Conservation (phyloP, 23 red algal genomes). For the Porphyridium purpureum region DNA sequence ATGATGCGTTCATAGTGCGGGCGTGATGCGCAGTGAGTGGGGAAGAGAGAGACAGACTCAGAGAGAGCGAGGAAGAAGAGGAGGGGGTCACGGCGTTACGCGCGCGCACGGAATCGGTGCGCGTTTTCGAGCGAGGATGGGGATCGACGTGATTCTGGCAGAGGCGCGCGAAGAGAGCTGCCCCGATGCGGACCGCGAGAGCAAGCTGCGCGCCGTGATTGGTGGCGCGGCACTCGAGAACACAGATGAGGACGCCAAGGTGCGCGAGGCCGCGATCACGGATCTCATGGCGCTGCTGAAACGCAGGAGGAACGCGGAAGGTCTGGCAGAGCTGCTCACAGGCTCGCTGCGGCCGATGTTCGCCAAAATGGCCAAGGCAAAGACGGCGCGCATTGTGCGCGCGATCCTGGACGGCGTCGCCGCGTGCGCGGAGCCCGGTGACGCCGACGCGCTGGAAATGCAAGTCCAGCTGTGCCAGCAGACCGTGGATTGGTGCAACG, state of each 20-base stretch:
- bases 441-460: conserved; percentile 12
- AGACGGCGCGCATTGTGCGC: conserved; percentile 91
- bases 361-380: conserved; percentile 67
- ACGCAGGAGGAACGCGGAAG: background rate
- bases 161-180: no score
- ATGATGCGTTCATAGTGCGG: no score
- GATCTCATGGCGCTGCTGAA: conserved; percentile 4
- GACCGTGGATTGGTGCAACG: conserved; percentile 80
- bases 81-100: no score
- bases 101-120: no score
- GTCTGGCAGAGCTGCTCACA: conserved; percentile 7
- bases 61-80: no score
- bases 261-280: conserved; percentile 2
- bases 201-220: no score
- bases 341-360: conserved; percentile 58
- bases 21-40: no score
- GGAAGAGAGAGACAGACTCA: no score
- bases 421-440: conserved; percentile 2
- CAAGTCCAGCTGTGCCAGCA: conserved; percentile 67
- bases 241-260: background rate
- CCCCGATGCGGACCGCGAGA: no score
- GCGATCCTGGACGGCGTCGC: conserved; percentile 48
- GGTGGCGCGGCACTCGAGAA: background rate
- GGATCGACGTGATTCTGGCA: no score
- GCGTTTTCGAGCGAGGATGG: no score